Evolutionary conservation across 805 yeast genomes (phyloP).

Genomic region (Metschnikowia borealis): DNA sequence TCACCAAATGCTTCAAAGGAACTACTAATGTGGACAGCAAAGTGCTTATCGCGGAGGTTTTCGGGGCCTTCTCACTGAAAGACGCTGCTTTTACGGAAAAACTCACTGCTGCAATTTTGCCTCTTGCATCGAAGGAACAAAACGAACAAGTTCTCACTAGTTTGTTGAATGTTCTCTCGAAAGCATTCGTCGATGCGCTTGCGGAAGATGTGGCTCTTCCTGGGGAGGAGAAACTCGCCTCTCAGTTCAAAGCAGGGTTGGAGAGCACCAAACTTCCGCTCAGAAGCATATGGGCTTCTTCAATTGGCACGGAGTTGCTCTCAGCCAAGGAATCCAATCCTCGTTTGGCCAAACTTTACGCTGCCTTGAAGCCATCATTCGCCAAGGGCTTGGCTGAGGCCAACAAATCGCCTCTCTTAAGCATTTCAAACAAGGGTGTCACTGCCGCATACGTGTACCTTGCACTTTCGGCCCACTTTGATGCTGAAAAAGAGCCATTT

Average conservation of each 20-base stretch:
- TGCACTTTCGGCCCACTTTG: constrained; percentile 19
- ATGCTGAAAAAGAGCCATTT: constrained; percentile 6
- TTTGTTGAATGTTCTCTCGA: constrained; percentile 47
- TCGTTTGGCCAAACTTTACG: constrained; percentile 6
- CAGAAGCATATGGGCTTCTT: constrained; percentile 63
- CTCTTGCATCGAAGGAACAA: constrained; percentile 66
- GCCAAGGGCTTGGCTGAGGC: constrained; percentile 39
- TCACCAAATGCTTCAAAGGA: constrained; percentile 54
- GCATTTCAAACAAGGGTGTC: constrained; percentile 49
- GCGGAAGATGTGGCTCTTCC: constrained; percentile 4
- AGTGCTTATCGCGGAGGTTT: constrained; percentile 42
- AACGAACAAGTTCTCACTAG: constrained; percentile 61
- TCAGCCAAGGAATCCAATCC: constrained; percentile 5
- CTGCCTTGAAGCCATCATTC: constrained; percentile 22
- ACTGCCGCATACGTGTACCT: constrained; percentile 52
- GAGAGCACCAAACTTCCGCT: constrained; percentile 59
- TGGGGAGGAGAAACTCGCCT: constrained; percentile 16
- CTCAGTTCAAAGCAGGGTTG: constrained; percentile 53
- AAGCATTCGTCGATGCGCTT: constrained; percentile 33
- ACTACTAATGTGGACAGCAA: constrained; percentile 64
- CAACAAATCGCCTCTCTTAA: constrained; percentile 48
- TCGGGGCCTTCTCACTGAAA: constrained; percentile 31
- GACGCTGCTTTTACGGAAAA: constrained; percentile 18
- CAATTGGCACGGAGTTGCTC: constrained; percentile 39
- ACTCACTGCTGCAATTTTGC: constrained; percentile 42